phyloP scores from a whole-genome alignment of 2,329 filamentous ascomycete genomes.

The Incumbomyces delicatus region DNA sequence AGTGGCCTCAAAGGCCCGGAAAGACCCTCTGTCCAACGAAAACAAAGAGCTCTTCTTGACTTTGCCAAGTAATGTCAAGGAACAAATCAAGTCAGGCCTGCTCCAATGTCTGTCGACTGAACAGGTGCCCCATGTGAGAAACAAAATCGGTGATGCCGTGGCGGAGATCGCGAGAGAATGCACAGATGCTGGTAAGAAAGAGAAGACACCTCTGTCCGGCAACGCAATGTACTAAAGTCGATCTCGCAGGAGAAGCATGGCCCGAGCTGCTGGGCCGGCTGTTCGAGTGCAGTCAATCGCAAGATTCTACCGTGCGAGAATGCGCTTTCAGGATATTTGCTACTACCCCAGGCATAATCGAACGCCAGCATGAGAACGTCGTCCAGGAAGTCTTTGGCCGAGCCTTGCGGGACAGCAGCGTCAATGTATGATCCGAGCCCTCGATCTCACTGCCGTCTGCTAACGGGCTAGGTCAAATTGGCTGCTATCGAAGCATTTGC shows the following conservation, averaged over 20 bases:
- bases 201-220: neutral
- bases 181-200: slow-evolving; percentile 68
- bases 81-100: slow-evolving; percentile 73
- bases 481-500: slow-evolving; percentile 95
- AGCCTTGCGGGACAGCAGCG: slow-evolving; percentile 82
- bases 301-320: slow-evolving; percentile 75
- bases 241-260: slow-evolving; percentile 65
- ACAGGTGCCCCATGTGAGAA: slow-evolving; percentile 63
- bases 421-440: slow-evolving; percentile 48
- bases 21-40: slow-evolving; percentile 57
- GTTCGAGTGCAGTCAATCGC: slow-evolving; percentile 82
- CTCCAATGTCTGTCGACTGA: slow-evolving; percentile 68
- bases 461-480: slow-evolving; percentile 61
- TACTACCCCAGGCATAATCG: slow-evolving; percentile 88
- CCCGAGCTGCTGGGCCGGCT: slow-evolving; percentile 76
- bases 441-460: no score
- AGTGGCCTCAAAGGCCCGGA: slow-evolving; percentile 81
- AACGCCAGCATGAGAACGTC: slow-evolving; percentile 88
- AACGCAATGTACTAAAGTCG: neutral
- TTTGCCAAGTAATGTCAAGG: slow-evolving; percentile 61
- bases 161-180: slow-evolving; percentile 94
- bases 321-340: slow-evolving; percentile 92
- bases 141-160: slow-evolving; percentile 96
- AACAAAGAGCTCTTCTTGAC: slow-evolving; percentile 79
- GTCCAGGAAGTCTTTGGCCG: slow-evolving; percentile 80